Percentiles rank a stretch among this genome's conserved stretches.
phyloP scores from a whole-genome alignment of 129 eudicot species.

The Silybum marianum region DNA sequence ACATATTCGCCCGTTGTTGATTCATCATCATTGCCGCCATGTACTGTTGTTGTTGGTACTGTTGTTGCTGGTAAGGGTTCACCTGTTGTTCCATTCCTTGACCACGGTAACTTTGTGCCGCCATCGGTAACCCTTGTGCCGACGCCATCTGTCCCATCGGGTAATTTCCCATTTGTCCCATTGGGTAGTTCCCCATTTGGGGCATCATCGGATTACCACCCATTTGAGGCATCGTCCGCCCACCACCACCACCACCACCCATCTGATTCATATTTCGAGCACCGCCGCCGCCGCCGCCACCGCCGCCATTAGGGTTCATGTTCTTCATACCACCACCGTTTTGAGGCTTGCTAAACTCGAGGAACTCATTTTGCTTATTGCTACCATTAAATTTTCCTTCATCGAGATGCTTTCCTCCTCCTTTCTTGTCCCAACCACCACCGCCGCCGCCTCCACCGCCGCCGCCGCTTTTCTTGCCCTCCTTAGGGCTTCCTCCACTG shows the following conservation, averaged over 20 bases:
- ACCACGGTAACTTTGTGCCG: conserved; percentile 23
- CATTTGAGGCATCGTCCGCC: conserved; percentile 42
- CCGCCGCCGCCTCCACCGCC: conserved; percentile 18
- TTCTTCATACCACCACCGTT: conserved; percentile 30
- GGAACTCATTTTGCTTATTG: conserved; percentile 46
- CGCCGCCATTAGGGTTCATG: conserved; percentile 37
- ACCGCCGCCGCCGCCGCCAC: conserved; percentile 39
- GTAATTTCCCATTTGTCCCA: conserved; percentile 52
- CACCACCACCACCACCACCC: conserved; percentile 30
- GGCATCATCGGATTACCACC: conserved; percentile 42
- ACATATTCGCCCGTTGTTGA: conserved; percentile 63
- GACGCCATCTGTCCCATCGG: conserved; percentile 55
- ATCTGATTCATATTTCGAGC: conserved; percentile 32
- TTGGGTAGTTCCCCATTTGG: conserved; percentile 38
- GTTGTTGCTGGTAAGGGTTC: conserved; percentile 44
- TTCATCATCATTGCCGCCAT: conserved; percentile 96
- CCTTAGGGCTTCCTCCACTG: conserved; percentile 27
- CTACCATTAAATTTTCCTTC: conserved; percentile 49
- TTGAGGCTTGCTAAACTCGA: conserved; percentile 40
- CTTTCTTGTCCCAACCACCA: conserved; percentile 30
- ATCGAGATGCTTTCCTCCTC: conserved; percentile 38
- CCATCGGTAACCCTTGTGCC: conserved; percentile 52
- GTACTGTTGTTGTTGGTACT: conserved; percentile 63
- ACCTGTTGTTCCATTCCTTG: conserved; percentile 63
- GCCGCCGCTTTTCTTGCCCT: conserved; percentile 39